Evolutionary conservation across 805 yeast species (phyloP), one percentile per base, ranked within the genome.

Genomic region (Debaryomyces prosopidis): DNA sequence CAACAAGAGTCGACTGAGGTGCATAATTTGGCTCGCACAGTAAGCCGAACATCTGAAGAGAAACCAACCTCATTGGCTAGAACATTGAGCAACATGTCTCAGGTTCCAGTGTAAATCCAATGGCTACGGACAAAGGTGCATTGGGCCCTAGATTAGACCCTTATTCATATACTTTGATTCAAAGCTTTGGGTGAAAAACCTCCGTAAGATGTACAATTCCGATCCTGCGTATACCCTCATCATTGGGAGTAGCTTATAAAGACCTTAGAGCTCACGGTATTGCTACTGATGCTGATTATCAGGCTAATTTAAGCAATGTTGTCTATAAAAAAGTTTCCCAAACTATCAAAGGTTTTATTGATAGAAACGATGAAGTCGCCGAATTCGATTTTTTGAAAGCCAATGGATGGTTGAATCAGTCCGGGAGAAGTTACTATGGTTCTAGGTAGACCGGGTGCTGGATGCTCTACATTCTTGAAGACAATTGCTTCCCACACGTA

Each of bases 371-470:
- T 26, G 34, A 44, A 15, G 50, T 47, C 26, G 45, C 42, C 15
- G 40, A 44, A 45, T 81, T 79, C 50, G 79, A 77, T 49, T 83
- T 79, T 50, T 69, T 79, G 61, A 82, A n/a, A 82, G 58, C 75
- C 85, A 26, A 82, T 82, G 86, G 87, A 83, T 55, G 89, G 84
- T 14, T 43, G 77, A 3, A 69, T 82, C 44, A 68, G 68, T 40
- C 82, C 87, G 2, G 89, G 89, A 40, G 84, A 82, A 50, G 67
- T 85, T 36, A 76, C 85, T 5, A 86, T 85, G 40, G 89, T 86
- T 8, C 68, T 86, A 38, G 92, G 92, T 45, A 77, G 90, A 63
- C 92, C 92, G 1, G 92, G 92, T 57, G 80, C 89, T n/a, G 89
- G 89, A 51, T 84, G 89, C 60, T 77, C 88, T 3, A 83, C 89